A percentile compares a stretch with the other conserved stretches of the same genome.
Evolutionary conservation across 495 filamentous ascomycete species (phyloP).

Genomic region (Lasiosphaeriaceae sp.): DNA sequence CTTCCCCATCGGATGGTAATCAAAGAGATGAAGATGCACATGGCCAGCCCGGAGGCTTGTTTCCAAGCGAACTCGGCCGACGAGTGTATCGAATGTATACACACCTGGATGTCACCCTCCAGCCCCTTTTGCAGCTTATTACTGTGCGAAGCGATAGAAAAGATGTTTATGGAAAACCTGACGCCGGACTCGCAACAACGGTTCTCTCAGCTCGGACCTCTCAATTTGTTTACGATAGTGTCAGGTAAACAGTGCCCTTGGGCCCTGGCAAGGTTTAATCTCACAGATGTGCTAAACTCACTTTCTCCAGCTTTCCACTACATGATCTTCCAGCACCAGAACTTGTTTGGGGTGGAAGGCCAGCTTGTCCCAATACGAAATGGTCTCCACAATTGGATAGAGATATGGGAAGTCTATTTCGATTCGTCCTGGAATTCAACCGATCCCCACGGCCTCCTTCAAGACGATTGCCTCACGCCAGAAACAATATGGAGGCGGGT

Average conservation of each 20-base stretch:
- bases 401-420: slow-evolving; percentile 25
- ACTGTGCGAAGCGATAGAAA: slow-evolving; percentile 27
- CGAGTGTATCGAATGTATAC: slow-evolving; percentile 22
- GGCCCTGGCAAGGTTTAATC: neutral
- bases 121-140: slow-evolving; percentile 22
- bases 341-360: slow-evolving; percentile 26
- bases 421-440: slow-evolving; percentile 5
- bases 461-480: slow-evolving; percentile 12
- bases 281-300: neutral
- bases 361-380: slow-evolving; percentile 27
- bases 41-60: slow-evolving; percentile 28
- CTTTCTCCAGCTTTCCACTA: slow-evolving; percentile 23
- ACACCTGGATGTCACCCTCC: slow-evolving; percentile 17
- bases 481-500: slow-evolving; percentile 26
- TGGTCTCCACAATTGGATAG: slow-evolving; percentile 28
- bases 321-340: slow-evolving; percentile 33
- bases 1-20: slow-evolving; percentile 32
- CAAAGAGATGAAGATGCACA: slow-evolving; percentile 32
- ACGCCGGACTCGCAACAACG: slow-evolving; percentile 8
- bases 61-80: slow-evolving; percentile 24
- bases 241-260: slow-evolving; percentile 18
- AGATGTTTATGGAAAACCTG: slow-evolving; percentile 15
- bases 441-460: slow-evolving; percentile 17
- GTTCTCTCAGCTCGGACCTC: slow-evolving; percentile 23
- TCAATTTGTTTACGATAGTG: slow-evolving; percentile 28